Evolutionary conservation across 2,329 filamentous ascomycete genomes (phyloP).

Genomic region (Aspergillus jensenii): DNA sequence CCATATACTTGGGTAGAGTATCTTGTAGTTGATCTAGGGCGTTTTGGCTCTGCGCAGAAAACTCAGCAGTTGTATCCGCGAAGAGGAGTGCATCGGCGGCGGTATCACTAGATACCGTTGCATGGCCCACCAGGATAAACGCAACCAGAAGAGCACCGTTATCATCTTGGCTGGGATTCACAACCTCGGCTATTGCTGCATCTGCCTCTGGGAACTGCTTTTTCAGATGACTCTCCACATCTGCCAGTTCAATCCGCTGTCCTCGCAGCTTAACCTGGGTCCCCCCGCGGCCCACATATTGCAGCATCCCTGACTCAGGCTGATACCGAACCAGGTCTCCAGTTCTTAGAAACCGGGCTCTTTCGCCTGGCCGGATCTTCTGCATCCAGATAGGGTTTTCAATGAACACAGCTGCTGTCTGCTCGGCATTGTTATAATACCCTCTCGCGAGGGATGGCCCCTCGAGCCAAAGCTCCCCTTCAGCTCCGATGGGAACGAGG

Average conservation of each 20-base stretch:
- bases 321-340: conserved; percentile 8
- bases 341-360: background rate
- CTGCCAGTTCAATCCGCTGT: conserved; percentile 16
- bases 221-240: conserved; percentile 12
- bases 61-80: too few species aligned
- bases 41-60: too few species aligned
- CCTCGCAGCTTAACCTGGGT: conserved; percentile 5
- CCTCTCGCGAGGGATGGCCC: conserved; percentile 55
- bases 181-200: too few species aligned
- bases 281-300: background rate
- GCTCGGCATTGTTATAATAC: conserved; percentile 51
- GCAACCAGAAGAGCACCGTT: too few species aligned
- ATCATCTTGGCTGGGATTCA: too few species aligned
- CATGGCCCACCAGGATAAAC: too few species aligned
- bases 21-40: too few species aligned
- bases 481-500: conserved; percentile 50
- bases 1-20: too few species aligned
- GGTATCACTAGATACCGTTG: too few species aligned
- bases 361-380: background rate
- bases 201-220: too few species aligned
- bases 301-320: background rate
- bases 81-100: too few species aligned
- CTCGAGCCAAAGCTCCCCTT: conserved; percentile 28
- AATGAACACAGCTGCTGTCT: background rate
- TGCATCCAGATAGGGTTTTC: background rate